Base-by-base conservation (phyloP, 2,329 filamentous ascomycete species). In the Amauroascus niger region DNA sequence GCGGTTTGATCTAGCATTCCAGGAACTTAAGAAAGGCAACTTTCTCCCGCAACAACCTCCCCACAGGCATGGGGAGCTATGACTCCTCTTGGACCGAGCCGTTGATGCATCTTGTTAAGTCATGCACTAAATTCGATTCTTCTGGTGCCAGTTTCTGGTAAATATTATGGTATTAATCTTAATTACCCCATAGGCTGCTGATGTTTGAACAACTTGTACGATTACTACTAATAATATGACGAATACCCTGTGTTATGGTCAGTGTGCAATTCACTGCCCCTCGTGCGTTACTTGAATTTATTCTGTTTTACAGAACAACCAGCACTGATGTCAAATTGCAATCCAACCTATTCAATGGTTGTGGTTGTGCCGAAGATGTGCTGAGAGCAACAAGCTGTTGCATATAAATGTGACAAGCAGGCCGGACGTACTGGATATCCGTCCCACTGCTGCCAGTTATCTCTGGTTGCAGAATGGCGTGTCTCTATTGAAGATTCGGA, bases 251-350 rank as follows among this genome's bases (percentile, higher is more conserved):
- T 50, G 48, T 28, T 11, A 43, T 49, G 18, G 11, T 1, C 14
- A 22, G 26, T 16, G 2, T 18, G 14, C 14, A 26, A 28, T 18
- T 5, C 14, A 26, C 24, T 48, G 5, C 20, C 9, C n/a, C 18
- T 4, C 20, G 16, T 20, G 2, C n/a, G 14, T 28, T n/a, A 11
- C 39, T 32, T 30, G 11, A 11, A 9, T 43, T 20, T 18, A 24
- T 32, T 30, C 35, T 26, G 44, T 48, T 49, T 40, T 35, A 51
- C 44, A 16, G 24, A 30, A 16, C 46, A 26, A 26, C 61, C 74
- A 91, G 90, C 90, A 95, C 87, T 86, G 87, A 95, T 95, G 89
- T 96, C 89, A 95, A 95, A 95, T 95, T 96, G 83, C 90, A 93
- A 91, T 86, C 77, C 81, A 81, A 84, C 83, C 73, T 69, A 9